Base-by-base conservation (phyloP, 257 asterid genomes). In the Nicotiana attenuata region DNA sequence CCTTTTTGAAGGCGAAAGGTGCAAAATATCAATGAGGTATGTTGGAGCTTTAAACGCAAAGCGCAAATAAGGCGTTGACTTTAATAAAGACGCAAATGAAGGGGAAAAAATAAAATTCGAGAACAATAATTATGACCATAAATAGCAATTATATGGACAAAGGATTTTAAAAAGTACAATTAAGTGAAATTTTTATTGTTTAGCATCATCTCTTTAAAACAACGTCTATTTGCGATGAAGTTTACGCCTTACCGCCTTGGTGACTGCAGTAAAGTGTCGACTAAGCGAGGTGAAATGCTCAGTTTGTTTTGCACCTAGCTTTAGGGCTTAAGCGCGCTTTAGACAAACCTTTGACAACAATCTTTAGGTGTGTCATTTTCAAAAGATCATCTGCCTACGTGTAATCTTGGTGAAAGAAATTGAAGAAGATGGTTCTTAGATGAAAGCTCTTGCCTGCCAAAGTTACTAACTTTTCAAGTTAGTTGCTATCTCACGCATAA, bases 81-180 rank as follows among this genome's bases (percentile, higher is more conserved):
- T 38, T n/a, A 69, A 69, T 69, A 41, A 41, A 20, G 57, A 50
- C 38, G 1, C 38, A 45, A 47, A 73, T 73, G 35, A 45, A 73
- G 24, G 52, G 24, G 26, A 7, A 14, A 66, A n/a, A 68, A 38
- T n/a, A 31, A 38, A 45, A 7, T 6, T 73, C 5, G 8, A 47
- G 59, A 22, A 24, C 78, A 14, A 73, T 73, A 47, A 47, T 73
- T 47, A 73, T 47, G 22, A 45, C 78, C 78, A 73, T 73, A 73
- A 73, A 47, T 73, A 22, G 50, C 38, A 45, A 47, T 41, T 41
- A 41, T 71, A 45, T 13, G 33, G 59, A 7, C 60, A 7, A 47
- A 41, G 33, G 15, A 45, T 11, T 45, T 71, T 14, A 20, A 71
- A 45, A 20, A 22, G 38, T n/a, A 13, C 6, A 9, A 22, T 73